Evolutionary conservation across 2,329 filamentous ascomycete species (phyloP).

Genomic region (Fusarium haematococcum): DNA sequence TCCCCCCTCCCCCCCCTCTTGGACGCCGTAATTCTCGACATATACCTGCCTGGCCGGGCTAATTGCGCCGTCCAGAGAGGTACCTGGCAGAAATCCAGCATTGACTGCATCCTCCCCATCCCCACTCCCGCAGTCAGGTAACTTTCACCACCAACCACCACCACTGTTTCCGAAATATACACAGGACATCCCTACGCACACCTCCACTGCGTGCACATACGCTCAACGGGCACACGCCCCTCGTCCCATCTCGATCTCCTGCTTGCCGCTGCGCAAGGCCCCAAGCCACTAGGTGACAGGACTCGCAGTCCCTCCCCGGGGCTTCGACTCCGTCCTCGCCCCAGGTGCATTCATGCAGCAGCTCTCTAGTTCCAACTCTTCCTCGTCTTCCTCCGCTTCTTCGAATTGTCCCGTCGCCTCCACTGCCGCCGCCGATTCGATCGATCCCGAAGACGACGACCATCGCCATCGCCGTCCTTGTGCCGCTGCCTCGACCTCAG

Average conservation of each 20-base stretch:
- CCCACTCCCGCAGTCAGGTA: slow-evolving; percentile 23
- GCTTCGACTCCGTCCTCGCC: slow-evolving; percentile 43
- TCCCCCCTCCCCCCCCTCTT: slow-evolving; percentile 23
- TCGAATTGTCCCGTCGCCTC: slow-evolving; percentile 14
- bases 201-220: slow-evolving; percentile 15
- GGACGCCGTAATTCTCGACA: slow-evolving; percentile 28
- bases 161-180: slow-evolving; percentile 21
- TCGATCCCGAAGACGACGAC: slow-evolving; percentile 27
- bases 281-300: slow-evolving; percentile 41
- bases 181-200: slow-evolving; percentile 29
- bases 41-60: slow-evolving; percentile 31
- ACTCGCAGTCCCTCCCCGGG: slow-evolving; percentile 43
- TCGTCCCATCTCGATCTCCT: slow-evolving; percentile 46
- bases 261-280: slow-evolving; percentile 38
- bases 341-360: slow-evolving; percentile 50
- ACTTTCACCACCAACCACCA: slow-evolving; percentile 33
- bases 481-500: slow-evolving; percentile 16
- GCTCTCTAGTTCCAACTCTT: slow-evolving; percentile 38
- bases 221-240: slow-evolving; percentile 30
- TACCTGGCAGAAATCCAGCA: slow-evolving; percentile 24
- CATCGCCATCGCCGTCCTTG: slow-evolving; percentile 15
- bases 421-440: slow-evolving; percentile 22
- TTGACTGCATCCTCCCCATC: slow-evolving; percentile 8
- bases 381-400: slow-evolving; percentile 30
- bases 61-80: slow-evolving; percentile 23